Conservation (phyloP, 2,329 filamentous ascomycete genomes). For the Ophiosphaerella korrae region DNA sequence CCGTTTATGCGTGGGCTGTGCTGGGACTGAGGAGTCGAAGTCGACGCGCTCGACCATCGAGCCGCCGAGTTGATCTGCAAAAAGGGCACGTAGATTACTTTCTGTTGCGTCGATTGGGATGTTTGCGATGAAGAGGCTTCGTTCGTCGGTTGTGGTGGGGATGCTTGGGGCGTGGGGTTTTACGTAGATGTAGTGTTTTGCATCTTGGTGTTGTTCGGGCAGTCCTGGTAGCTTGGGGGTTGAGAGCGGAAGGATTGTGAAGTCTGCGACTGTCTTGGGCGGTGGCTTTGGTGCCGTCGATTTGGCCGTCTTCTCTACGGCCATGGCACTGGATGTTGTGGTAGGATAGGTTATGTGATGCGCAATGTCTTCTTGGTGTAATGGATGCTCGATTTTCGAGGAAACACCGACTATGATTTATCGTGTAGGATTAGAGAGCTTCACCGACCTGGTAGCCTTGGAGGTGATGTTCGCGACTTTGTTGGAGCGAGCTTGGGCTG, state of each 20-base stretch:
- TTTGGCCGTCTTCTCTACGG: slow-evolving; percentile 18
- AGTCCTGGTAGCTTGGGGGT: slow-evolving; percentile 54
- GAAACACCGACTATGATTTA: too few species aligned
- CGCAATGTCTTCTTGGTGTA: too few species aligned
- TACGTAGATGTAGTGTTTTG: slow-evolving; percentile 84
- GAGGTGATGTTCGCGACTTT: background rate
- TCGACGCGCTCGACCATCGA: slow-evolving; percentile 77
- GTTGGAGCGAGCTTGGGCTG: background rate
- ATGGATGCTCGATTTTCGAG: too few species aligned
- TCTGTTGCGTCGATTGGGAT: slow-evolving; percentile 84
- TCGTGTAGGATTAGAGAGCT: too few species aligned
- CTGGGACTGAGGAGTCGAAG: slow-evolving; percentile 62
- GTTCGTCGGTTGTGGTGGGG: slow-evolving; percentile 65
- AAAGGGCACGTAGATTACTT: slow-evolving; percentile 74
- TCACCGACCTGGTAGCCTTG: background rate
- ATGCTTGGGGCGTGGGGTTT: slow-evolving; percentile 79
- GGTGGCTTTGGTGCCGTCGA: slow-evolving; percentile 19
- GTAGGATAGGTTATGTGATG: background rate
- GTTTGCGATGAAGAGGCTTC: slow-evolving; percentile 90
- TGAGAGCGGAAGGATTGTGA: slow-evolving; percentile 70
- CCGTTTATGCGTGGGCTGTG: slow-evolving; percentile 55
- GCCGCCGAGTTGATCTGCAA: slow-evolving; percentile 73
- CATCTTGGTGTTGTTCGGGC: slow-evolving; percentile 51
- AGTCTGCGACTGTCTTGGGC: slow-evolving; percentile 60
- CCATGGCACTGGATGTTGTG: slow-evolving; percentile 18